Base-by-base conservation (phyloP, 169 alveolate genomes). In the Eimeria sp. region DNA sequence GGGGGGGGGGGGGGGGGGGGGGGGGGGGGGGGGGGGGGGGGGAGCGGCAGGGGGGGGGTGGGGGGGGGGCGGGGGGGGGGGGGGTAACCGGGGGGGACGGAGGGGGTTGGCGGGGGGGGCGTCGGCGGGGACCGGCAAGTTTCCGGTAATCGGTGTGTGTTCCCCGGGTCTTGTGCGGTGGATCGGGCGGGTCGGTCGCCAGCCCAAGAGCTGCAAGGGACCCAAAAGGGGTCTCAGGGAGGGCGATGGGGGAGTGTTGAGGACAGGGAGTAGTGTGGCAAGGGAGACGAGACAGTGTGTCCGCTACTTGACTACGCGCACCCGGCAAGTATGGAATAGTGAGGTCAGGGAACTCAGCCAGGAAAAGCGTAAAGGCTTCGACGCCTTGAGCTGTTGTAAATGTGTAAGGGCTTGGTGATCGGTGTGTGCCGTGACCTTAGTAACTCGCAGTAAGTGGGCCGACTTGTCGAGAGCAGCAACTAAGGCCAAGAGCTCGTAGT, bases 161-260 rank as follows among this genome's bases (percentile, higher is more conserved):
- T 71, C 80, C 80, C 54, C 54, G n/a, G 52, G 33, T 62, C 27
- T 20, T 62, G 72, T 23, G 25, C 64, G 72, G 52, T 30, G 80
- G 80, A 33, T 30, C 80, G n/a, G 80, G 52, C 52, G 80, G 80
- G 54, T 71, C 80, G 52, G 52, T 33, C 27, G 80, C 80, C 43
- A 20, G 52, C 80, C 46, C 52, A 14, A 71, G 80, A 33, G 80
- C n/a, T 33, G 80, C 25, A 10, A 71, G 37, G n/a, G 52, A 71
- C 80, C 80, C 80, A 71, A 37, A 14, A 18, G 78, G 52, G 78
- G 52, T 8, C 78, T 37, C 27, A 27, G 78, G 40, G 78, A 10
- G 78, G 6, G 10, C 78, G 46, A 27, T 68, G 11, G 27, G 16
- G 52, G 80, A 1, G 80, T 4, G 46, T 33, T 16, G 68, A 60